Base-by-base conservation (phyloP, 2,329 filamentous ascomycete genomes). In the Aureobasidium namibiae region DNA sequence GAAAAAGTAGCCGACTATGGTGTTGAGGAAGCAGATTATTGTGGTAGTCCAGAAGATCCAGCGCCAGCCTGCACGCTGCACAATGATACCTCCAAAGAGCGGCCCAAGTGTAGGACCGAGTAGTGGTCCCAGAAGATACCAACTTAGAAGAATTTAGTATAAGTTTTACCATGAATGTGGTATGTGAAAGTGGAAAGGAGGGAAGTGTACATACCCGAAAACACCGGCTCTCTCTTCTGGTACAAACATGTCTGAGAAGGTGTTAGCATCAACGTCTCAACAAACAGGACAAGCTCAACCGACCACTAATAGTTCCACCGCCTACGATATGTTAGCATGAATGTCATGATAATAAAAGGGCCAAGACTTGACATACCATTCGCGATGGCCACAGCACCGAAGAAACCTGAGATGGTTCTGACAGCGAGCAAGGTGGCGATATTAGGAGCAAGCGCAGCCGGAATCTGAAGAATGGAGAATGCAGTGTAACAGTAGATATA, bases 1-100 rank as follows among this genome's bases (percentile, higher is more conserved):
- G 60, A 78, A 73, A 53, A 78, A 70, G 63, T 71, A 77, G 10
- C 73, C 75, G 1, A 69, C 70, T 1, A 73, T 62, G 0, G 74
- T 77, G 57, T 76, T 77, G 60, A 74, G 61, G 41, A 61, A 65
- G 65, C 72, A 76, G 0, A 77, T 67, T 26, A 78, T 74, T 0
- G 74, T 72, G 61, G 77, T 66, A 33, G 77, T 68, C 74, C 76
- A 78, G 66, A 79, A 80, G 39, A 76, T 72, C 77, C 76, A 79
- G 31, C 76, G 68, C 76, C 77, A 79, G 9, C 70, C 72, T 23
- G 77, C 67, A 31, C 73, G 66, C 62, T 75, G 73, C 1, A 77
- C 76, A 38, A 76, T 75, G 1, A 77, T 63, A 5, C 75, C 75
- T 0, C 75, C 76, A 13, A 77, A 70, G 0, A 78, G 62, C 1